Conservation (phyloP, 768 basidiomycete species). For the Podaxis sp. region DNA sequence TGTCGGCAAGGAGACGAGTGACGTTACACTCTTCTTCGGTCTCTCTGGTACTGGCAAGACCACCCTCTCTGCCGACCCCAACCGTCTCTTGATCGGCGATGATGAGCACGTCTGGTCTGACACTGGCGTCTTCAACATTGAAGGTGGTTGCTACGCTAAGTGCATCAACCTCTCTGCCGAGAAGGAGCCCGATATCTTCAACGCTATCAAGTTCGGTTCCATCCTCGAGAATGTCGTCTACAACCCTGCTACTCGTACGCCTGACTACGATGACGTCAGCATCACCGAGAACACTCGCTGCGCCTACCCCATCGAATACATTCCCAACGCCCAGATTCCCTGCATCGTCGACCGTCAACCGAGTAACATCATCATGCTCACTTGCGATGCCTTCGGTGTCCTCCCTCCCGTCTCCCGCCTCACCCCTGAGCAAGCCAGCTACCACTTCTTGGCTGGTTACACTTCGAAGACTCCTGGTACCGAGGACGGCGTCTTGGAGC, state of each 20-base stretch:
- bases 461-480: slow-evolving; percentile 99
- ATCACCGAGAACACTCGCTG: slow-evolving; percentile 99
- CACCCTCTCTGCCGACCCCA: slow-evolving; percentile 94
- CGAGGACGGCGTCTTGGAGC: slow-evolving; percentile 96
- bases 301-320: slow-evolving; percentile 98
- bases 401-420: slow-evolving; percentile 94
- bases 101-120: slow-evolving; percentile 99
- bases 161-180: slow-evolving; percentile 94
- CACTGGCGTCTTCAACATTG: slow-evolving; percentile 99
- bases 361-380: slow-evolving; percentile 94
- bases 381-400: slow-evolving; percentile 98
- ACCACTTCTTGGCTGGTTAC: slow-evolving; percentile 97
- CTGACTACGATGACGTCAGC: slow-evolving; percentile 94
- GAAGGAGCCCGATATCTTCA: slow-evolving; percentile 98
- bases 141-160: slow-evolving; percentile 99
- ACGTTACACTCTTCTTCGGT: slow-evolving; percentile 99
- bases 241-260: slow-evolving; percentile 74
- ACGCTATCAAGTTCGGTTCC: slow-evolving; percentile 91
- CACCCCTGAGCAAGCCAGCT: slow-evolving; percentile 92
- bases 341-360: slow-evolving; percentile 87
- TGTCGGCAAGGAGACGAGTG: slow-evolving; percentile 82
- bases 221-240: slow-evolving; percentile 99
- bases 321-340: slow-evolving; percentile 93
- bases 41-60: slow-evolving; percentile 99
- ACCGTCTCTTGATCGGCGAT: slow-evolving; percentile 93